phyloP scores from a whole-genome alignment of 345 rosid species.

The Populus tremula region DNA sequence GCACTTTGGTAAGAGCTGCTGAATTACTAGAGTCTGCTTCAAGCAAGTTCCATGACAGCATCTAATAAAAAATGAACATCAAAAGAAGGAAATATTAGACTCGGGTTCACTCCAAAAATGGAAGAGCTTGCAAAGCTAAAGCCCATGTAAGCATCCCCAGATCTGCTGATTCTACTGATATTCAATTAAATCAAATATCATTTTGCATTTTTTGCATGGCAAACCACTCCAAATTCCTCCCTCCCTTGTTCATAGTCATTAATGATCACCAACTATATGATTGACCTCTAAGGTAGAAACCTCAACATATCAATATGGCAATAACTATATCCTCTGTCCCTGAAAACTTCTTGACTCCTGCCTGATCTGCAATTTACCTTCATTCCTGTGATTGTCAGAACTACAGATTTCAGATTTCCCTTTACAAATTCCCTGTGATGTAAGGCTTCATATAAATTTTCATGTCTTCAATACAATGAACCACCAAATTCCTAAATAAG shows the following conservation, averaged over 20 bases:
- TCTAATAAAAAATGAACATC: no score
- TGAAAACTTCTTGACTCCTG: not conserved
- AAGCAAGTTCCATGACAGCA: no score
- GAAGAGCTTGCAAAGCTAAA: not conserved
- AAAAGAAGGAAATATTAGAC: no score
- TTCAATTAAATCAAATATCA: no score
- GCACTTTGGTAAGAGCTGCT: no score
- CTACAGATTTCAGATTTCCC: not conserved
- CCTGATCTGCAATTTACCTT: not conserved
- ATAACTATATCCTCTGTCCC: not conserved
- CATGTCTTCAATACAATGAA: not conserved
- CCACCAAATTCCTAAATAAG: not conserved
- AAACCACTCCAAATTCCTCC: not conserved
- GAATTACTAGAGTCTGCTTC: no score
- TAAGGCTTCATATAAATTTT: not conserved
- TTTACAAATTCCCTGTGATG: not conserved
- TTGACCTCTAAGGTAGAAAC: not conserved
- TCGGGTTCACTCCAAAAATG: no score
- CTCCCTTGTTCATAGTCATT: not conserved
- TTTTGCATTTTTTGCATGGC: not conserved
- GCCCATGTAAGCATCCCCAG: not conserved
- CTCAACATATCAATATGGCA: not conserved
- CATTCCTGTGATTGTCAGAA: not conserved
- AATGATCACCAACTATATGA: not conserved
- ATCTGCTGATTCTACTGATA: not conserved